Evolutionary conservation across 108 stramenopile genomes (phyloP).

Genomic region (Cyclotella cryptica): DNA sequence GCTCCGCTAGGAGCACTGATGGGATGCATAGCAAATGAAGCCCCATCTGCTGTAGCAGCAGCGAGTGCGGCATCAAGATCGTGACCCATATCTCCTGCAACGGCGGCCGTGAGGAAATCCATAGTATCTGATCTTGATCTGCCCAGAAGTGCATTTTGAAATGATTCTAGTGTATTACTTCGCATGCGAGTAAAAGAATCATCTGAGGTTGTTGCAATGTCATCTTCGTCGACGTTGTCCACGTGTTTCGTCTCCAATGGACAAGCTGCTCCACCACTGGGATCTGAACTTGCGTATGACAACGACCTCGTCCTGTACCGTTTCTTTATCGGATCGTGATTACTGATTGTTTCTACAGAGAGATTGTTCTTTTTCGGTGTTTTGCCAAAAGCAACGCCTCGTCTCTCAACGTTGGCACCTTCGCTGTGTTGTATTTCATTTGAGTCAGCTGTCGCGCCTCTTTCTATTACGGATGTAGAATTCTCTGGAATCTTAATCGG

Average conservation of each 20-base stretch:
- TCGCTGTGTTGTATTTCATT: background rate
- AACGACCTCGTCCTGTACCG: slow-evolving; percentile 41
- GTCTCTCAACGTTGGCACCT: background rate
- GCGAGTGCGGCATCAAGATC: slow-evolving; percentile 48
- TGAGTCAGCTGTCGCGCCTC: background rate
- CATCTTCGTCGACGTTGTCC: slow-evolving; percentile 18
- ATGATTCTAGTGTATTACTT: slow-evolving; percentile 42
- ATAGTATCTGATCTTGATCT: slow-evolving; percentile 49
- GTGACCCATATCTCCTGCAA: slow-evolving; percentile 56
- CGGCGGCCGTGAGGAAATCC: slow-evolving; percentile 53
- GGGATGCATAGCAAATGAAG: slow-evolving; percentile 46
- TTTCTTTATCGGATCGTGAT: slow-evolving; percentile 32
- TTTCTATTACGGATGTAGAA: background rate
- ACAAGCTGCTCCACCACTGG: background rate
- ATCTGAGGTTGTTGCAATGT: slow-evolving; percentile 26
- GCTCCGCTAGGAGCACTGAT: slow-evolving; percentile 54
- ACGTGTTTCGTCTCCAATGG: background rate
- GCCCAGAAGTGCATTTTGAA: slow-evolving; percentile 23
- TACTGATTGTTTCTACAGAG: slow-evolving; percentile 12
- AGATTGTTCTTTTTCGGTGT: slow-evolving; percentile 49
- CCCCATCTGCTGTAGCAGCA: slow-evolving; percentile 36
- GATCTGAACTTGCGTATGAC: slow-evolving; percentile 21
- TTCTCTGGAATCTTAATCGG: background rate
- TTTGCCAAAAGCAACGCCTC: slow-evolving; percentile 33
- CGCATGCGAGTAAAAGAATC: slow-evolving; percentile 15